These are phyloP conservation scores for Ruellia speciosa DNA, from an alignment of 305 asterid genomes.

Conservation along the genomic window DNA sequence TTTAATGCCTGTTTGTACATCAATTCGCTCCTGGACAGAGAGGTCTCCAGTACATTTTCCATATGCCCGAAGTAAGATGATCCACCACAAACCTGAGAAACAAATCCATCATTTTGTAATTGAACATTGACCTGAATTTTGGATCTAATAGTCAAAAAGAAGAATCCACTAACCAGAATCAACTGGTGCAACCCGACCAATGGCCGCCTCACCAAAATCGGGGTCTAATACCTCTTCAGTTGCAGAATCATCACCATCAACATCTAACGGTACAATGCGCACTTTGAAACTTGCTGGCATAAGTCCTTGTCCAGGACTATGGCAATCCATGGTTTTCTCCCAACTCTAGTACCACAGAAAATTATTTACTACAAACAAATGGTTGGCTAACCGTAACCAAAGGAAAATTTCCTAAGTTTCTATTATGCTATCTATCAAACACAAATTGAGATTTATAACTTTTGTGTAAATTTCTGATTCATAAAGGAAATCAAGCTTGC, in stretches of 20 bases:
- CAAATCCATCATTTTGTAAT: constrained; percentile 15
- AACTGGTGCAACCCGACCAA: constrained; percentile 95
- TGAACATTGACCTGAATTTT: constrained; percentile 11
- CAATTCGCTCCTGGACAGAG: constrained; percentile 79
- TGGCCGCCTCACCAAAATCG: constrained; percentile 94
- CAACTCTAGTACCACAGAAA: constrained; percentile 53
- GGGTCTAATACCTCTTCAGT: constrained; percentile 91
- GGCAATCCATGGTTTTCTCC: constrained; percentile 96
- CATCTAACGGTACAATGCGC: constrained; percentile 66
- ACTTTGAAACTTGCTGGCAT: constrained; percentile 98
- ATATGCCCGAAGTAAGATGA: constrained; percentile 79
- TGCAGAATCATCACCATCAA: constrained; percentile 69
- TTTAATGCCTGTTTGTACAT: constrained; percentile 86
- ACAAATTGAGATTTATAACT: neutral
- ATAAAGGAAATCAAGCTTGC: too few species aligned
- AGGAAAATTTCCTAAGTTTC: neutral
- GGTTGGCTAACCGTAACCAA: neutral
- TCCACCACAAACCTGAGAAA: constrained; percentile 86
- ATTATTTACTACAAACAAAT: neutral
- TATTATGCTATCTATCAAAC: neutral
- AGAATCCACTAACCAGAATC: constrained; percentile 62
- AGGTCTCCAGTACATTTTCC: constrained; percentile 82
- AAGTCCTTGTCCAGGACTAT: constrained; percentile 94
- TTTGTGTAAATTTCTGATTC: too few species aligned
- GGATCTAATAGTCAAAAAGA: constrained; percentile 4